Percentiles rank a stretch among this genome's conserved stretches.
Evolutionary conservation across 2,329 filamentous ascomycete species (phyloP).

Genomic region (Teratosphaeria pseudoeucalypti): DNA sequence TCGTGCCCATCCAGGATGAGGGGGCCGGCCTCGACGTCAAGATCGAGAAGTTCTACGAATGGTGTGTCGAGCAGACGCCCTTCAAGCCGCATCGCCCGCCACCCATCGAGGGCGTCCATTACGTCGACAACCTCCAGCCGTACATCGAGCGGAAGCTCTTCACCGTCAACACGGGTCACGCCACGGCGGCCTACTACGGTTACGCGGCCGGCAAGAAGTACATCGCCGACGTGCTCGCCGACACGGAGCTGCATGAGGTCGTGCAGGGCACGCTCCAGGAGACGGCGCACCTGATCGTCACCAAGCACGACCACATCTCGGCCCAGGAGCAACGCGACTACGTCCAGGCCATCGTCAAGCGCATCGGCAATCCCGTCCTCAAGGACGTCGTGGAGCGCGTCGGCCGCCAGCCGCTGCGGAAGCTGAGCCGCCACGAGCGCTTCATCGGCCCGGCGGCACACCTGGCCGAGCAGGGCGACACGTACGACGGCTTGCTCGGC

Average conservation of each 20-base stretch:
- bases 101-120: conserved; percentile 78
- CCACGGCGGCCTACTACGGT: conserved; percentile 90
- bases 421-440: conserved; percentile 88
- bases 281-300: conserved; percentile 75
- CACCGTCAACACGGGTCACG: conserved; percentile 97
- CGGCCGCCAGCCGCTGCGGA: conserved; percentile 85
- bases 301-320: conserved; percentile 68
- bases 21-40: conserved; percentile 78
- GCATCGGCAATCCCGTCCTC: conserved; percentile 86
- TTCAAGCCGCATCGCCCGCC: conserved; percentile 64
- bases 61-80: conserved; percentile 84
- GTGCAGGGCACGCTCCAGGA: conserved; percentile 73
- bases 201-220: conserved; percentile 77
- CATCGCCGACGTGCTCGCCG: conserved; percentile 78
- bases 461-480: conserved; percentile 69
- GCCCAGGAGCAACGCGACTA: conserved; percentile 70
- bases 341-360: conserved; percentile 80
- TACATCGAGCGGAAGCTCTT: conserved; percentile 99
- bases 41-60: conserved; percentile 98
- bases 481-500: conserved; percentile 63
- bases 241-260: conserved; percentile 66
- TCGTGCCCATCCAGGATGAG: conserved; percentile 81
- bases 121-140: conserved; percentile 80
- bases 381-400: conserved; percentile 93
- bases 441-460: conserved; percentile 88